These are phyloP conservation scores for Hirschfeldia incana DNA, from an alignment of 345 rosid species.

Conservation along the genomic window DNA sequence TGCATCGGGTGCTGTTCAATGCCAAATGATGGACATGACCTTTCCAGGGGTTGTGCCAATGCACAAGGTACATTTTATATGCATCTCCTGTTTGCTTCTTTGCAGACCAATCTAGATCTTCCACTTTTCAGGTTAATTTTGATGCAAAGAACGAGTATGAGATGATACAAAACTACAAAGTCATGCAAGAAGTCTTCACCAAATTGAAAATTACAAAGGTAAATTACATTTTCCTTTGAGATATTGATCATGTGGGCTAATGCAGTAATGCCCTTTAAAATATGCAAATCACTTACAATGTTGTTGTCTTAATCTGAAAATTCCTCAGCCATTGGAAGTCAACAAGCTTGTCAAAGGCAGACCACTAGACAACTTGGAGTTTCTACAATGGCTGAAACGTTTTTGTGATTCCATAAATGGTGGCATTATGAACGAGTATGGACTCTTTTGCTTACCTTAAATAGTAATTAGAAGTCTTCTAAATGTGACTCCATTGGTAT, in stretches of 20 bases:
- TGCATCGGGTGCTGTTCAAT: slow-evolving; percentile 99
- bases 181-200: slow-evolving; percentile 90
- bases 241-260: background rate
- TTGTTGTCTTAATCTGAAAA: background rate
- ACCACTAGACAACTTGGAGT: slow-evolving; percentile 97
- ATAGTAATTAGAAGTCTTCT: background rate
- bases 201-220: slow-evolving; percentile 95
- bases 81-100: slow-evolving; percentile 1
- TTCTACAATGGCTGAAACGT: slow-evolving; percentile 93
- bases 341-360: slow-evolving; percentile 89
- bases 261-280: background rate
- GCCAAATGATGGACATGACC: slow-evolving; percentile 96
- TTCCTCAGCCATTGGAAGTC: slow-evolving; percentile 82
- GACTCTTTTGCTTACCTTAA: background rate
- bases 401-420: slow-evolving; percentile 96
- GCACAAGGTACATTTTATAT: slow-evolving; percentile 65
- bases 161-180: slow-evolving; percentile 96
- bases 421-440: slow-evolving; percentile 93
- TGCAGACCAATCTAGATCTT: background rate
- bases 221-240: background rate
- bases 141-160: slow-evolving; percentile 97
- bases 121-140: slow-evolving; percentile 69
- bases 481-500: background rate
- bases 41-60: slow-evolving; percentile 95
- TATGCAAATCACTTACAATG: background rate